Conservation (phyloP, 1,284 basidiomycete genomes). For the Irpex lacteus region DNA sequence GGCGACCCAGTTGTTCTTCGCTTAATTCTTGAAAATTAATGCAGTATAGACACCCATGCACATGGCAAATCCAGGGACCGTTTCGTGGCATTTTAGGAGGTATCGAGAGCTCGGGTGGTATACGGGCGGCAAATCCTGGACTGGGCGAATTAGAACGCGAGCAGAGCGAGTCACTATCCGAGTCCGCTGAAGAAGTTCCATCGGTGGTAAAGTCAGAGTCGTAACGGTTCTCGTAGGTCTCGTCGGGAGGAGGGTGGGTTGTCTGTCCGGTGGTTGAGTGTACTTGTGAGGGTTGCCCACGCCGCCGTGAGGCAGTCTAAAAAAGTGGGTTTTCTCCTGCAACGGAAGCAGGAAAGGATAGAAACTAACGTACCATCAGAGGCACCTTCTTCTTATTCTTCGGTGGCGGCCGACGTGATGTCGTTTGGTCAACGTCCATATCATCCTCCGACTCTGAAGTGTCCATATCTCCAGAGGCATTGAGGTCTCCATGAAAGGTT, state of each 20-base stretch:
- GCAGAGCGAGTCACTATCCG: neutral
- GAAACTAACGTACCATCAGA: neutral
- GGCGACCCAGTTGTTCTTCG: neutral
- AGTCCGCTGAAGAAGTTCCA: neutral
- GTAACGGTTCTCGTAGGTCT: neutral
- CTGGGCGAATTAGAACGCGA: neutral
- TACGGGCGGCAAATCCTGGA: neutral
- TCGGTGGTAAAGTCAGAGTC: slow-evolving; percentile 2
- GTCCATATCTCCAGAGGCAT: neutral
- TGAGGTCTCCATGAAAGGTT: neutral
- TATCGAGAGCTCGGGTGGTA: neutral
- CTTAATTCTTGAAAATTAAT: neutral
- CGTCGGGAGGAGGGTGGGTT: neutral
- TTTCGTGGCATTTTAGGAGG: neutral
- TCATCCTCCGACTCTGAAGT: neutral
- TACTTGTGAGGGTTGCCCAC: neutral
- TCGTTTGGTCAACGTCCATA: neutral
- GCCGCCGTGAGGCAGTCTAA: neutral
- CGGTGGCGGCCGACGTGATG: neutral
- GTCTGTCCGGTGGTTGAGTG: neutral
- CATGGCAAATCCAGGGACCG: neutral
- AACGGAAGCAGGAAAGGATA: neutral
- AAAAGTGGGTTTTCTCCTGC: neutral
- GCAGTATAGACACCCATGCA: neutral
- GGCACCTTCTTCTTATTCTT: neutral